These are phyloP conservation scores for Scheffersomyces lignosus DNA, from an alignment of 805 yeast species.

Conservation along the genomic window DNA sequence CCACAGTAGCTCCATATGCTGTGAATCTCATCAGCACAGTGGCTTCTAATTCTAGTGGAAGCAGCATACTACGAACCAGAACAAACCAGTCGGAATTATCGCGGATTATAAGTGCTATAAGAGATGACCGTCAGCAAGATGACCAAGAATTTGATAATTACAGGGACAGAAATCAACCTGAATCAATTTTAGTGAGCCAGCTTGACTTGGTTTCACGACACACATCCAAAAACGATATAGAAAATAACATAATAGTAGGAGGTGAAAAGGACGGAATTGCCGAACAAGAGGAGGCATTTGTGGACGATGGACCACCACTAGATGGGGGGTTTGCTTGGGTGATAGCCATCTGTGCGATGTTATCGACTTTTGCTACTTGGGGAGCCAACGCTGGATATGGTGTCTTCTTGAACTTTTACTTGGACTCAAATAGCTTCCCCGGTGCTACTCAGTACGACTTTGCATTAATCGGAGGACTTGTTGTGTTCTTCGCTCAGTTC, in stretches of 20 bases:
- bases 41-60: too few relatives aligned
- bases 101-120: conserved; percentile 18
- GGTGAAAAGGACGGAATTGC: conserved; percentile 1
- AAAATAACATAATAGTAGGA: conserved; percentile 2
- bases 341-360: conserved; percentile 49
- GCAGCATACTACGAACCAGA: conserved; percentile 4
- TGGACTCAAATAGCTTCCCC: conserved; percentile 37
- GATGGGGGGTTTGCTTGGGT: conserved; percentile 60
- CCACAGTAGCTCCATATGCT: not conserved
- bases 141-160: conserved; percentile 11
- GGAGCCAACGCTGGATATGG: conserved; percentile 63
- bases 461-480: conserved; percentile 52
- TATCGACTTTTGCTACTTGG: conserved; percentile 49
- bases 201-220: conserved; percentile 13
- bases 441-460: conserved; percentile 46
- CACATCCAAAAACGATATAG: conserved; percentile 4
- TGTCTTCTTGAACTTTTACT: conserved; percentile 54
- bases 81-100: conserved; percentile 16
- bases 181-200: conserved; percentile 15
- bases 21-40: not conserved
- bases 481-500: conserved; percentile 56
- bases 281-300: not conserved
- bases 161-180: conserved; percentile 11
- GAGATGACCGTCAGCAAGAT: conserved; percentile 22
- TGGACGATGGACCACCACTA: conserved; percentile 3